Evolutionary conservation across 768 basidiomycete genomes (phyloP).

Genomic region (Tephrocybe sp.): DNA sequence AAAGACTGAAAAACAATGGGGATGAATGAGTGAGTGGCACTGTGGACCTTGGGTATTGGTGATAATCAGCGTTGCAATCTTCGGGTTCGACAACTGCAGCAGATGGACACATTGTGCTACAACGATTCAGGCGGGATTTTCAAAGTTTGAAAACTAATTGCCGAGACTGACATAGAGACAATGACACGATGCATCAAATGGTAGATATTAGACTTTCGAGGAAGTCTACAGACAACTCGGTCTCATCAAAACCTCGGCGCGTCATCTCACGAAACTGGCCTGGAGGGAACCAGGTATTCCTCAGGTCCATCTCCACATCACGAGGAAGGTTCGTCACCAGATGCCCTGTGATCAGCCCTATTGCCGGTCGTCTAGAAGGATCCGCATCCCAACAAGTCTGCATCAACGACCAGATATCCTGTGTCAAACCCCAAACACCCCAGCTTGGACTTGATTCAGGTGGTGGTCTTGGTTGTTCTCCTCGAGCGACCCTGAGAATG

Average conservation of each 20-base stretch:
- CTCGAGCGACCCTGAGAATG: background rate
- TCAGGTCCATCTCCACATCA: background rate
- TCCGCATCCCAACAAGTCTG: background rate
- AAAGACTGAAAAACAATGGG: too few relatives aligned
- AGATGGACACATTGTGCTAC: too few relatives aligned
- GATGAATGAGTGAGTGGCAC: too few relatives aligned
- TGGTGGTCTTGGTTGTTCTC: background rate
- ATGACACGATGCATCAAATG: background rate
- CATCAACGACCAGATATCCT: conserved; percentile 2
- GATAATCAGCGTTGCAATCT: too few relatives aligned
- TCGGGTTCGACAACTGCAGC: too few relatives aligned
- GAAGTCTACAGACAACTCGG: background rate
- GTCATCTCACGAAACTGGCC: conserved; percentile 4
- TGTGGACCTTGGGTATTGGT: too few relatives aligned
- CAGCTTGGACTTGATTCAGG: background rate
- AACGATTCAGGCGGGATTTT: too few relatives aligned
- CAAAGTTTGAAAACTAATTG: background rate
- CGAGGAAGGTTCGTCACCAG: background rate
- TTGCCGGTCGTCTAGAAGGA: background rate
- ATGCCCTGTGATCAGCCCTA: background rate
- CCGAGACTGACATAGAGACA: background rate
- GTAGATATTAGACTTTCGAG: background rate
- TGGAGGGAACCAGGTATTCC: background rate
- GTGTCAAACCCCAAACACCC: conserved; percentile 4
- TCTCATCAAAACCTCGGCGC: conserved; percentile 3